These are phyloP conservation scores for Solanum tarapatanum DNA, from an alignment of 257 asterid genomes.

Conservation along the genomic window DNA sequence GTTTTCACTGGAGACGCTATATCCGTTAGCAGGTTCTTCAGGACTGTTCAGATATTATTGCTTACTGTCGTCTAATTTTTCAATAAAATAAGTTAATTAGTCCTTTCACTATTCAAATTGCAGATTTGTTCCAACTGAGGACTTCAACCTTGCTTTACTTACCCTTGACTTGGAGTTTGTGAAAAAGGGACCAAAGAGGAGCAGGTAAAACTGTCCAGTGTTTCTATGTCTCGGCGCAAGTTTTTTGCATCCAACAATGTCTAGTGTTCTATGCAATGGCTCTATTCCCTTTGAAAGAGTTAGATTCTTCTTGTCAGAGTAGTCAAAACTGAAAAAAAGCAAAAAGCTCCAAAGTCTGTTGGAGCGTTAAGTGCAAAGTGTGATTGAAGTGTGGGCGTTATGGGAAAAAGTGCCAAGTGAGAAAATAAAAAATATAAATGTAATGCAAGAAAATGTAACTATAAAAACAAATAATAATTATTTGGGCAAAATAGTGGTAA, in stretches of 20 bases:
- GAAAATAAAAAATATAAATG: background rate
- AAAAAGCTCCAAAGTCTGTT: background rate
- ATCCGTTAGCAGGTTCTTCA: slow-evolving; percentile 53
- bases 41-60: background rate
- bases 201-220: slow-evolving; percentile 31
- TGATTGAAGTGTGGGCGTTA: background rate
- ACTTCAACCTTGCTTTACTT: slow-evolving; percentile 68
- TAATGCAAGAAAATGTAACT: background rate
- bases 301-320: background rate
- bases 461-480: background rate
- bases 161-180: slow-evolving; percentile 91
- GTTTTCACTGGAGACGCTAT: slow-evolving; percentile 71
- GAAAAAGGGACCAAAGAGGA: slow-evolving; percentile 78
- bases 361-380: background rate
- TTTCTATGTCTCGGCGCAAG: background rate
- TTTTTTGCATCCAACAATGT: background rate
- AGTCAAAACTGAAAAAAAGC: too few species aligned
- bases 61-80: background rate
- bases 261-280: background rate
- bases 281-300: background rate
- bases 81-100: background rate
- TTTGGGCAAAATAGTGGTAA: background rate
- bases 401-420: background rate
- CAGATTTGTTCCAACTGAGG: slow-evolving; percentile 79
- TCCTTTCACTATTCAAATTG: background rate